Evolutionary conservation across 352 stramenopile species (phyloP).

Genomic region (Pythium chondricola): DNA sequence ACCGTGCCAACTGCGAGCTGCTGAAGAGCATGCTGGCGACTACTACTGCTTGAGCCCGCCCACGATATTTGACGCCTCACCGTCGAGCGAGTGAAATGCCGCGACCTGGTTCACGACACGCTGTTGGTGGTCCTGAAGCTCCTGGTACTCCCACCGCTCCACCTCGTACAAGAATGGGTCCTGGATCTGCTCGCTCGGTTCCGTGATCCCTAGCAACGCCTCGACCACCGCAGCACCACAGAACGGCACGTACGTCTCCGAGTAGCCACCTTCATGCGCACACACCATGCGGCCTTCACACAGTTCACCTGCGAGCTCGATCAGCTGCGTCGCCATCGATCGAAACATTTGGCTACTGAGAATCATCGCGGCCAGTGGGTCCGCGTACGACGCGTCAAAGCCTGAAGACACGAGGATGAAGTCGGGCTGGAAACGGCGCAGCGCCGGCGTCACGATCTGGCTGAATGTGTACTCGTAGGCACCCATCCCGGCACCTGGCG

Average conservation of each 20-base stretch:
- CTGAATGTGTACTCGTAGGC: conserved; percentile 73
- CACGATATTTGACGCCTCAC: neutral
- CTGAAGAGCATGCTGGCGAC: conserved; percentile 12
- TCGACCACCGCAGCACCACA: conserved; percentile 82
- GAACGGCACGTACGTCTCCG: conserved; percentile 88
- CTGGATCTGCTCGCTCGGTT: conserved; percentile 34
- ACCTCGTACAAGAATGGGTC: conserved; percentile 59
- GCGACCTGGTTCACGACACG: conserved; percentile 37
- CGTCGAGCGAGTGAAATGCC: conserved; percentile 19
- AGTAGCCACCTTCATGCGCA: conserved; percentile 80
- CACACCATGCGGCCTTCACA: conserved; percentile 64
- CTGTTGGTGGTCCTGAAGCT: conserved; percentile 66
- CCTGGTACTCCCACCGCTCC: conserved; percentile 70
- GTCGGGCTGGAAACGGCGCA: conserved; percentile 68
- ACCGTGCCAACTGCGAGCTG: conserved; percentile 14
- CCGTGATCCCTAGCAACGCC: conserved; percentile 42
- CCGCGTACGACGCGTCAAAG: conserved; percentile 74
- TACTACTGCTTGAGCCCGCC: neutral
- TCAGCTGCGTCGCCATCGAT: conserved; percentile 54
- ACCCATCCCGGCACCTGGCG: conserved; percentile 56
- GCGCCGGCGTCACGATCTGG: conserved; percentile 53
- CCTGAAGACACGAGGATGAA: conserved; percentile 74
- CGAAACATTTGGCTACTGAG: conserved; percentile 67
- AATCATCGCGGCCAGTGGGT: conserved; percentile 83
- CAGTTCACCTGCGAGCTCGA: conserved; percentile 29